Evolutionary conservation across 2,329 filamentous ascomycete genomes (phyloP), one percentile per base, ranked within the genome.

Genomic region (Sarocladium brachiariae): DNA sequence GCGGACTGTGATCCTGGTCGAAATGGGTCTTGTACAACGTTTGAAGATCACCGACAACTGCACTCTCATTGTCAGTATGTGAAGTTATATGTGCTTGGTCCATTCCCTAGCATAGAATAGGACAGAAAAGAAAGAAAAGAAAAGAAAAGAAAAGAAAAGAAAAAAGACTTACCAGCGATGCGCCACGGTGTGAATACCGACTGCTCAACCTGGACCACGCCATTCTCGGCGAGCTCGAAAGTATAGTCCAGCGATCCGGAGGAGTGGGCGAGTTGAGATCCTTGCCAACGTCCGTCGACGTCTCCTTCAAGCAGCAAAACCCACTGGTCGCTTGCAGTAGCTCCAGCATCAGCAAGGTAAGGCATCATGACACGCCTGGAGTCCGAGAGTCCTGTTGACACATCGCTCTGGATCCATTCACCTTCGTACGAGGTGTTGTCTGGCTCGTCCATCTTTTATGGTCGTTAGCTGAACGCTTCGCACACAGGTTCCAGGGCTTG

Each of bases 201-300:
- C n/a, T 19, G 7, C 23, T 45, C 39, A 19, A 45, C 39, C 14
- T 25, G 4, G n/a, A 45, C 39, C 4, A 16, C 24, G 21, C 39
- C 39, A 16, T 45, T 18, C 24, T 45, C 39, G 13, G 39, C 39
- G 9, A 45, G 39, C 11, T 45, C 14, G n/a, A 45, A 30, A 25
- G 39, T 45, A 18, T 45, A 45, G 16, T 45, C 39, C 39, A 45
- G 39, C 14, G 39, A 45, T 8, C 39, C 39, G 3, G 39, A 45
- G 4, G 21, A 9, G n/a, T 45, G 39, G 39, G 23, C 21, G 10
- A 45, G 23, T 18, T 45, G 39, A 6, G 39, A 45, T 5, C 39
- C 39, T 27, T 45, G 39, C 39, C 39, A 45, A 30, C 39, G 39
- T 14, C 39, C 39, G 30, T 45, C 39, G 21, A 45, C 39, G 24